Base-by-base conservation (phyloP, 2,329 filamentous ascomycete species). In the Trichophyton mentagrophytes region DNA sequence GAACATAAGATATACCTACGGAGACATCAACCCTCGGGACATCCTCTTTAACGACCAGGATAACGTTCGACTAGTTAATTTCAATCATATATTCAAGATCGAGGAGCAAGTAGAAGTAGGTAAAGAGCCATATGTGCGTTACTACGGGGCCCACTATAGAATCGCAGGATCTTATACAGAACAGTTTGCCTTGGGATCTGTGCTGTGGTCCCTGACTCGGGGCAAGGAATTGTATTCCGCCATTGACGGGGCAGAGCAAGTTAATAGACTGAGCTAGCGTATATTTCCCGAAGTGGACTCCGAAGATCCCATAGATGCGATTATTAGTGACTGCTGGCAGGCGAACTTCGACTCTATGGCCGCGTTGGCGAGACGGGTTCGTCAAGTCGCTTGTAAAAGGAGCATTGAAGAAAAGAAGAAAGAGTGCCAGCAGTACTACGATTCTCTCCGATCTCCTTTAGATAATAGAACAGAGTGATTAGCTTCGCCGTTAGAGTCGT, bases 51-150 rank as follows among this genome's bases (percentile, higher is more conserved):
- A 65, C 61, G 57, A 57, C n/a, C 25, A 64, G n/a, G 57, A 65
- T 15, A 60, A 65, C 57, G 51, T 66, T 11, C 64, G 63, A 53
- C 60, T 66, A 17, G 59, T 59, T 25, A 64, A 66, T 59, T 64
- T 66, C 62, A 64, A 65, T 51, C 57, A 59, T 38, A 55, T 55
- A 51, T 13, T n/a, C 38, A 42, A 42, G 38, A 2, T 42, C 38
- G 38, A 13, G 38, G 13, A 42, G 40, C 5, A 44, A 17, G 40
- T 44, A 44, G 40, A 44, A 15, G 40, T 17, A n/a, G 40, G 40
- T 2, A n/a, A n/a, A 7, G 40, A 44, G n/a, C 40, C 40, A 6
- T 44, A 44, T 15, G 40, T 44, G 38, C 40, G 15, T 17, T n/a
- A n/a, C 40, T 44, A 6, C 40, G 4, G 13, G 40, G 15, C 27